Conservation (phyloP, 2,329 filamentous ascomycete species). For the Thyridium curvatum region DNA sequence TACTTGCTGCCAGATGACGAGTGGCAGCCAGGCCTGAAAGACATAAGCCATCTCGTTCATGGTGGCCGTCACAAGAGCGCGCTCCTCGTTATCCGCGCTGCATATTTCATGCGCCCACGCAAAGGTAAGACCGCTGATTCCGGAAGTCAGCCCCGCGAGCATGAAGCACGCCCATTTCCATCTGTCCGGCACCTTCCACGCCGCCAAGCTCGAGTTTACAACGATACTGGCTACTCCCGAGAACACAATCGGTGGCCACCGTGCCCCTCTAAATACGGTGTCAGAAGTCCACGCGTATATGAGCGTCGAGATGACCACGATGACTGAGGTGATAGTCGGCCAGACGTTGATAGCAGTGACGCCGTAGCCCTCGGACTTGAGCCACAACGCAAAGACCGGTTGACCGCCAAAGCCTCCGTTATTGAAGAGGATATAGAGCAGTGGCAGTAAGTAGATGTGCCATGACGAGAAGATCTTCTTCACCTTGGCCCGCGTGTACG, state of each 20-base stretch:
- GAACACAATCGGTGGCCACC: slow-evolving; percentile 61
- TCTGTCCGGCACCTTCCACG: slow-evolving; percentile 37
- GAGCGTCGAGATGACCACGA: slow-evolving; percentile 51
- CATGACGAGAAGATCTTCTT: slow-evolving; percentile 56
- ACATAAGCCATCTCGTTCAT: slow-evolving; percentile 69
- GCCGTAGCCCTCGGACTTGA: slow-evolving; percentile 35
- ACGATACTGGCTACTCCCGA: slow-evolving; percentile 36
- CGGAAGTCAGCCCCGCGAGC: slow-evolving; percentile 43
- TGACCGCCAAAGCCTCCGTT: slow-evolving; percentile 43
- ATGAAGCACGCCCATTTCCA: slow-evolving; percentile 62
- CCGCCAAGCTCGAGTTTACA: slow-evolving; percentile 29
- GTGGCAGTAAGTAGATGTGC: slow-evolving; percentile 54
- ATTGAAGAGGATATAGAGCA: slow-evolving; percentile 60
- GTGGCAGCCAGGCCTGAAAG: slow-evolving; percentile 62
- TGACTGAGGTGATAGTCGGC: slow-evolving; percentile 51
- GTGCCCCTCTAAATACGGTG: slow-evolving; percentile 46
- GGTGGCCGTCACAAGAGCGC: slow-evolving; percentile 55
- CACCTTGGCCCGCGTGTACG: slow-evolving; percentile 41
- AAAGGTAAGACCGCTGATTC: slow-evolving; percentile 37
- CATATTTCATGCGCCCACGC: slow-evolving; percentile 46
- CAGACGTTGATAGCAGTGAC: slow-evolving; percentile 42
- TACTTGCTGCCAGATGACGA: slow-evolving; percentile 59
- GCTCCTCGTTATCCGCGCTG: slow-evolving; percentile 52
- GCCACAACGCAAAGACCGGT: slow-evolving; percentile 48
- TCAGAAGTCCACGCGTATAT: slow-evolving; percentile 63